Base-by-base conservation (phyloP, 345 rosid species). In the Jatropha curcas region DNA sequence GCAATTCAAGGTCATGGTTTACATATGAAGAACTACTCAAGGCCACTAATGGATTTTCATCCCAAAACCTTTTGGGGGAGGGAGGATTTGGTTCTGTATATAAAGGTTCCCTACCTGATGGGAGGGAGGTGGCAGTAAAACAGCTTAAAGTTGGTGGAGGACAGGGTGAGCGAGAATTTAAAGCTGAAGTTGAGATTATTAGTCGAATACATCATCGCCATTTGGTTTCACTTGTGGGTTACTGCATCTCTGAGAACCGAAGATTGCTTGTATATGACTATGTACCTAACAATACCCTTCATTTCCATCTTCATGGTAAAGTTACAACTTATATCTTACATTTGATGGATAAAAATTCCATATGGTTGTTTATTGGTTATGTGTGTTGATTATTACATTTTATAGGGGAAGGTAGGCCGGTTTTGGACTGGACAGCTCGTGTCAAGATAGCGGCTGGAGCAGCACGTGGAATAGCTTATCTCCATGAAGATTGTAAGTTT, bases 381-480 rank as follows among this genome's bases (percentile, higher is more conserved):
- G 48, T 35, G 69, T 71, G 22, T 37, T 53, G 39, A 68, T 56
- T 58, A 62, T 61, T 67, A 6, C 68, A 71, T 45, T 74, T 74
- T 74, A 65, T 82, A 92, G 98, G 83, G 39, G 80, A 82, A 82
- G 88, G 80, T 37, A 74, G 81, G 72, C 88, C 86, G 0, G 89
- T 86, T 75, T 78, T 92, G 33, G 93, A 88, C 71, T 94, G 98
- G 98, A 83, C 73, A 75, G 84, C 80, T 67, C 97, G 97, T 50
- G 77, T 92, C 33, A 94, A 81, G 84, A 82, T 92, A 68, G 95
- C 97, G 72, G 86, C 82, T 65, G 98, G 98, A 71, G 98, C 97
- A 33, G 97, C 97, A 82, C 98, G 97, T 65, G 98, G 98, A 71
- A 68, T 92, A 81, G 93, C 97, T 82, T 94, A 94, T 85, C 98